Base-by-base conservation (phyloP, 306 rosid species). In the Cicer chorassanicum region DNA sequence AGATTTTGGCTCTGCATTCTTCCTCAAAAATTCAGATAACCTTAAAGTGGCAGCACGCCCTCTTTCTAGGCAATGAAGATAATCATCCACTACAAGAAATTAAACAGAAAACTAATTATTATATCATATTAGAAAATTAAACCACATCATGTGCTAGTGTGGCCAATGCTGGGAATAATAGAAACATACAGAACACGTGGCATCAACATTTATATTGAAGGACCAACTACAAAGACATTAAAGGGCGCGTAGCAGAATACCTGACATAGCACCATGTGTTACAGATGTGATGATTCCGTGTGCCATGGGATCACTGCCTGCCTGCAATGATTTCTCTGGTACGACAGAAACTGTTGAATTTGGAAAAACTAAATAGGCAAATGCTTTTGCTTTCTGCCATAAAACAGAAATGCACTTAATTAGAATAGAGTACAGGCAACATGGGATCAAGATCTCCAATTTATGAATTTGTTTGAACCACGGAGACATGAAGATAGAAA, bases 251-350 rank as follows among this genome's bases (percentile, higher is more conserved):
- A 61, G 51, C 18, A 68, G 15, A 81, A 78, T 85, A 94, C 99
- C 97, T 82, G 92, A 72, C 97, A 94, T 90, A 76, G 89, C 87
- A 66, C 97, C 97, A 57, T 84, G 99, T 62, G 97, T 94, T 64
- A 88, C 88, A 69, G 99, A 94, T 69, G 99, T 87, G 48, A 92
- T 86, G 84, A 94, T 77, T 73, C 97, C 97, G 44, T 92, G 82
- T 74, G 90, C 90, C 84, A 77, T 40, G n/a, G 95, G 93, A 73
- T 92, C 96, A 24, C 81, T 86, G 16, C 74, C 84, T 34, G 8
- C 86, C 42, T 61, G 74, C 57, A 34, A 48, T 14, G 90, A 68
- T 43, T 80, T 85, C 79, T 88, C 87, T 0, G 91, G 86, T 72
- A 79, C 78, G 65, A 81, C 80, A 2, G 91, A 87, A 40, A 84